Evolutionary conservation across 2,329 filamentous ascomycete species (phyloP).

Genomic region (Ophiostoma tasmaniense): DNA sequence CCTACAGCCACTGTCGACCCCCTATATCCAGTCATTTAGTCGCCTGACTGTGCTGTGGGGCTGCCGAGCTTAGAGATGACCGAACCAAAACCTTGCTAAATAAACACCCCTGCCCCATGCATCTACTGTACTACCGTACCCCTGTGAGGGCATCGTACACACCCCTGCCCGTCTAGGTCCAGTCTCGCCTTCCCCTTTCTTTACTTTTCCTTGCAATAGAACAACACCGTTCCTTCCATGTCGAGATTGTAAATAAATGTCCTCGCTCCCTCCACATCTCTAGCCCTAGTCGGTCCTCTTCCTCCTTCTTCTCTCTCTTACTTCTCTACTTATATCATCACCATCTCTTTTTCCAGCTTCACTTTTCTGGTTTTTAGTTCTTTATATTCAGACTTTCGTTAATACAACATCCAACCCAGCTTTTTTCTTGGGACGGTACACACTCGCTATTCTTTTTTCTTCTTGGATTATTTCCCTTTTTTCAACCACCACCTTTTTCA

Average conservation of each 20-base stretch:
- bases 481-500: neutral
- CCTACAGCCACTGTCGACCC: neutral
- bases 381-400: constrained; percentile 7
- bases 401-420: constrained; percentile 1
- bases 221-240: neutral
- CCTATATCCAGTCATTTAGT: neutral
- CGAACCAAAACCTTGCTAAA: neutral
- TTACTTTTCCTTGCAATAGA: neutral
- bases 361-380: constrained; percentile 6
- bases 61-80: neutral
- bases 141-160: neutral
- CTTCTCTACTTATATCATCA: neutral
- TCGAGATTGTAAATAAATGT: constrained; percentile 4
- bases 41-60: neutral
- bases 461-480: neutral
- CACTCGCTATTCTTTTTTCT: constrained; percentile 10
- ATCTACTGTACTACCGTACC: neutral
- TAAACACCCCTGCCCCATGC: neutral
- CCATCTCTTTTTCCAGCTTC: neutral
- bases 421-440: constrained; percentile 8
- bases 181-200: neutral
- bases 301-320: neutral
- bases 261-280: constrained; percentile 13
- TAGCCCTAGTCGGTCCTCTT: neutral
- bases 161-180: neutral